These are phyloP conservation scores for Eleusine indica DNA, from an alignment of 176 grass and related monocot genomes.

Conservation along the genomic window DNA sequence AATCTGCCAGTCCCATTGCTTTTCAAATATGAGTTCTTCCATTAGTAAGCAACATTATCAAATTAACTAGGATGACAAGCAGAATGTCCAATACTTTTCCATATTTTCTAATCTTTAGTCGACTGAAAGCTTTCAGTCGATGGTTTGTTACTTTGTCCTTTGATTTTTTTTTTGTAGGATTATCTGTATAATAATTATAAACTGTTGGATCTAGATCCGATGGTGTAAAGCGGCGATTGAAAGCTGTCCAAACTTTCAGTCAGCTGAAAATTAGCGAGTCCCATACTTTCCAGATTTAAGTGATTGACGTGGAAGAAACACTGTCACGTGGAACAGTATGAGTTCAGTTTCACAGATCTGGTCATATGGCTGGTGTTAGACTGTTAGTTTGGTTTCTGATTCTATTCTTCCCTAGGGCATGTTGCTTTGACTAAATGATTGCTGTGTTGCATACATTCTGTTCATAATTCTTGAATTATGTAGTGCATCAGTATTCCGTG, in stretches of 20 bases:
- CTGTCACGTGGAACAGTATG: neutral
- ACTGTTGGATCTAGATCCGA: no score
- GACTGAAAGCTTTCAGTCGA: no score
- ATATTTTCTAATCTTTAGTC: neutral
- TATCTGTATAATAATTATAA: no score
- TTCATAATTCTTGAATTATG: neutral
- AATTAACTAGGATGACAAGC: neutral
- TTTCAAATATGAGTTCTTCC: neutral
- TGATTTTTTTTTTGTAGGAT: no score
- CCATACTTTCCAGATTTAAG: neutral
- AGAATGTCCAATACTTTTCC: neutral
- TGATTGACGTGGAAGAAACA: conserved; percentile 6
- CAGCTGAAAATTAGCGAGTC: no score
- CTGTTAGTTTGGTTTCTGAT: neutral
- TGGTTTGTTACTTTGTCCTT: no score
- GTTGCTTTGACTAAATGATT: conserved; percentile 4
- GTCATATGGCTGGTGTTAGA: neutral
- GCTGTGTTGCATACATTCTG: neutral
- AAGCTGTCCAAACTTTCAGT: no score
- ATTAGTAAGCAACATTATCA: conserved; percentile 17
- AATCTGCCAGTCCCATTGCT: neutral
- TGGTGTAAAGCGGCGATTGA: no score
- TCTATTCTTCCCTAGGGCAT: neutral
- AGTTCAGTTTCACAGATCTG: conserved; percentile 9
- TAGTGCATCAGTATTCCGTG: neutral